phyloP scores from a whole-genome alignment of 495 filamentous ascomycete species.

The Lasiosphaeria ovina region DNA sequence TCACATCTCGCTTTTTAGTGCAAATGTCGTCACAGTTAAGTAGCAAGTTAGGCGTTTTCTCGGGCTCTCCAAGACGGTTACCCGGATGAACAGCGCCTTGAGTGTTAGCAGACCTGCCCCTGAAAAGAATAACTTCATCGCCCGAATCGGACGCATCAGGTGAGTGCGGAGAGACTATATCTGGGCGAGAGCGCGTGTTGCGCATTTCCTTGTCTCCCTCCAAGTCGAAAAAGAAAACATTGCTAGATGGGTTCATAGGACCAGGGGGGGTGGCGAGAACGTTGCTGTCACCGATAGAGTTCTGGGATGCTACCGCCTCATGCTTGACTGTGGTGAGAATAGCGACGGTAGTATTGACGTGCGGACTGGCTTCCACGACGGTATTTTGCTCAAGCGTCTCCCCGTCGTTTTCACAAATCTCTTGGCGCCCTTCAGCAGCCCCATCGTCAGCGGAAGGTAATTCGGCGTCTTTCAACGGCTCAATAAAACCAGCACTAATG shows the following conservation, averaged over 20 bases:
- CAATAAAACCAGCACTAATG: slow-evolving; percentile 65
- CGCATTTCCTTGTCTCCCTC: slow-evolving; percentile 20
- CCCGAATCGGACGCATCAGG: slow-evolving; percentile 54
- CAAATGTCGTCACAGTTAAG: background rate
- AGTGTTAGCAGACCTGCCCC: slow-evolving; percentile 43
- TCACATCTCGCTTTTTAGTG: background rate
- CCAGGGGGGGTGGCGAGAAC: background rate
- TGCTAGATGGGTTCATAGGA: background rate
- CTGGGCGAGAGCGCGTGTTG: background rate
- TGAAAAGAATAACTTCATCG: slow-evolving; percentile 67
- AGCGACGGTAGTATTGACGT: no score
- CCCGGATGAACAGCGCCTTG: background rate
- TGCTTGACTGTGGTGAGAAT: no score
- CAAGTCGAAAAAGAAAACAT: slow-evolving; percentile 29
- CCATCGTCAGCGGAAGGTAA: background rate
- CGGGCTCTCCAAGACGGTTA: background rate
- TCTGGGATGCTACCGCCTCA: no score
- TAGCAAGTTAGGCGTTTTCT: background rate
- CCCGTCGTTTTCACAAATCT: background rate
- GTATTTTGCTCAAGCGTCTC: no score
- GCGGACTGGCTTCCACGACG: no score
- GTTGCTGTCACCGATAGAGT: background rate
- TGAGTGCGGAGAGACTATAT: slow-evolving; percentile 27
- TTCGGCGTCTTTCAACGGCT: slow-evolving; percentile 41
- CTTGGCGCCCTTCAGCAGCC: background rate